These are phyloP conservation scores for Pelargonium citronellum DNA, from an alignment of 441 rosid species.

Conservation along the genomic window DNA sequence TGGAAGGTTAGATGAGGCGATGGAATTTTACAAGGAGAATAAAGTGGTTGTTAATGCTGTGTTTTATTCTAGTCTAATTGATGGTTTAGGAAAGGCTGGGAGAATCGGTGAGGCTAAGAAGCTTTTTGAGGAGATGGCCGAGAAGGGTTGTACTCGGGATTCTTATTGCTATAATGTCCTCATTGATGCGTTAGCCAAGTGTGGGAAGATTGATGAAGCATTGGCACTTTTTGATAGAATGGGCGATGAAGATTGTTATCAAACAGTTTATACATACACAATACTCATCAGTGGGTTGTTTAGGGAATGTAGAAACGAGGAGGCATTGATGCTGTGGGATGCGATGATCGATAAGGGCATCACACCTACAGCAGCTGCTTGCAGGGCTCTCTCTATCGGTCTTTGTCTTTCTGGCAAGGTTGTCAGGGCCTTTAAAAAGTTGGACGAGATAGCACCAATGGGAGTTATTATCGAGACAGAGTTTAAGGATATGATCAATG, in stretches of 20 bases:
- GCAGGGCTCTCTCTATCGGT: slow-evolving; percentile 62
- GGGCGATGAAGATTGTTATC: slow-evolving; percentile 79
- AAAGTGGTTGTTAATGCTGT: slow-evolving; percentile 57
- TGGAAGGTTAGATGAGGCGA: slow-evolving; percentile 67
- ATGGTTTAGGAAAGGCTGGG: slow-evolving; percentile 84
- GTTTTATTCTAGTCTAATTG: slow-evolving; percentile 75
- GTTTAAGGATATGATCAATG: slow-evolving; percentile 68
- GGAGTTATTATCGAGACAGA: slow-evolving; percentile 78
- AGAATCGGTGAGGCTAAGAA: slow-evolving; percentile 67
- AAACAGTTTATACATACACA: slow-evolving; percentile 70
- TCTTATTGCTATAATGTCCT: slow-evolving; percentile 79
- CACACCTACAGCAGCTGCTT: slow-evolving; percentile 75
- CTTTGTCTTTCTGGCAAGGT: slow-evolving; percentile 85
- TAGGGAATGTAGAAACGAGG: slow-evolving; percentile 62
- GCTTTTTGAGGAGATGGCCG: slow-evolving; percentile 68
- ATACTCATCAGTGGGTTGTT: slow-evolving; percentile 61
- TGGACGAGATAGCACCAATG: slow-evolving; percentile 89
- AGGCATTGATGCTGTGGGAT: slow-evolving; percentile 73
- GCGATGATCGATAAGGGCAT: slow-evolving; percentile 78
- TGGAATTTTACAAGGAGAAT: slow-evolving; percentile 40
- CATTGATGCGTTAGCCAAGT: slow-evolving; percentile 60
- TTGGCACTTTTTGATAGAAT: slow-evolving; percentile 50
- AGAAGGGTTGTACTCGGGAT: slow-evolving; percentile 57
- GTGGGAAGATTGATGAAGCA: slow-evolving; percentile 59
- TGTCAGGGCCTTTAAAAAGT: slow-evolving; percentile 73